These are phyloP conservation scores for Dactylella cylindrospora DNA, from an alignment of 2,329 filamentous ascomycete species.

Conservation along the genomic window DNA sequence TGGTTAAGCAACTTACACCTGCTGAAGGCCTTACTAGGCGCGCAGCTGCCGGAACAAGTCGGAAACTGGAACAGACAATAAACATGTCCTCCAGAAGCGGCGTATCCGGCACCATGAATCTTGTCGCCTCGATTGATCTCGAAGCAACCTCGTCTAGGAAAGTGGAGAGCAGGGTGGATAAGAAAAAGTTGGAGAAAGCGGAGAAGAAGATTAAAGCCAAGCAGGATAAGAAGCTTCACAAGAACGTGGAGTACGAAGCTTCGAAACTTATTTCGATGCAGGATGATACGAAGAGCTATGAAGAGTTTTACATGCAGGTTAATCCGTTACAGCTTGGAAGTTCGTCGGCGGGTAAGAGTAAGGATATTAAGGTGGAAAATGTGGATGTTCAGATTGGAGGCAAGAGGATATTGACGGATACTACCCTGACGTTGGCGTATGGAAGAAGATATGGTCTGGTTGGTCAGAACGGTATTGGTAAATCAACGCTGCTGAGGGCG, in stretches of 20 bases:
- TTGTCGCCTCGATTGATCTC: constrained; percentile 84
- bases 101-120: constrained; percentile 90
- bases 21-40: constrained; percentile 57
- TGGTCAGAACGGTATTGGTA: constrained; percentile 98
- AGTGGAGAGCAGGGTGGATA: constrained; percentile 95
- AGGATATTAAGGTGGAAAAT: constrained; percentile 97
- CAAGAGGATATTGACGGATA: constrained; percentile 84
- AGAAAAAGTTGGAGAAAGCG: constrained; percentile 98
- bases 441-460: constrained; percentile 94
- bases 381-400: constrained; percentile 93
- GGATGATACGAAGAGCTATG: constrained; percentile 84
- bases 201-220: constrained; percentile 97
- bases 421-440: constrained; percentile 84
- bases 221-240: constrained; percentile 97
- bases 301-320: constrained; percentile 99
- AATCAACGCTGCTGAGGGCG: constrained; percentile 89
- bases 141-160: constrained; percentile 91
- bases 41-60: constrained; percentile 73
- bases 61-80: constrained; percentile 87
- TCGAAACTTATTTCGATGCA: constrained; percentile 82
- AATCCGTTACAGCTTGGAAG: constrained; percentile 88
- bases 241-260: constrained; percentile 96
- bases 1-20: constrained; percentile 74
- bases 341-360: constrained; percentile 77
- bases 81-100: constrained; percentile 92